Evolutionary conservation across 2,329 filamentous ascomycete genomes (phyloP).

Genomic region (Alternaria sp.): DNA sequence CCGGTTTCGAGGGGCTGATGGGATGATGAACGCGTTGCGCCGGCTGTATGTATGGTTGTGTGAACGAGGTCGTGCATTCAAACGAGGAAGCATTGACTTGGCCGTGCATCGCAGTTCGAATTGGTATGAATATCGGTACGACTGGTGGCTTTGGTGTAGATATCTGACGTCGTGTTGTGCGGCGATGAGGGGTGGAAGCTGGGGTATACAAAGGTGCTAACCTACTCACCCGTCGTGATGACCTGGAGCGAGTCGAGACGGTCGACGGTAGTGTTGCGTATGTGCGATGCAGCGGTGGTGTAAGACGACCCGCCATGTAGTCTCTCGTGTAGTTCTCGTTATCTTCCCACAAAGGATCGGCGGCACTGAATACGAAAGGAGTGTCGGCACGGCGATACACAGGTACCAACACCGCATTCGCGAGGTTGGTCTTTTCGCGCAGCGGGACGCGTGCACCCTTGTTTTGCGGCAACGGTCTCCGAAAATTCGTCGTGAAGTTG

Average conservation of each 20-base stretch:
- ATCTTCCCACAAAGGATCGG: background rate
- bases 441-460: background rate
- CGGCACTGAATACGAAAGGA: background rate
- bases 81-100: background rate
- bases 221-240: background rate
- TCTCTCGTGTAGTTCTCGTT: background rate
- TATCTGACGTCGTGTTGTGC: background rate
- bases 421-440: background rate
- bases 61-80: background rate
- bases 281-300: background rate
- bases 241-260: background rate
- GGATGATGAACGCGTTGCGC: background rate
- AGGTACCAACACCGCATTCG: background rate
- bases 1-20: background rate
- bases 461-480: background rate
- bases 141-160: background rate
- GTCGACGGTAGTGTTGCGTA: background rate
- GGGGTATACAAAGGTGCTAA: background rate
- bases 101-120: background rate
- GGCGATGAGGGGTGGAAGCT: background rate
- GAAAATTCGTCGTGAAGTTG: background rate
- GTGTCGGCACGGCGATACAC: background rate
- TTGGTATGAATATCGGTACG: background rate
- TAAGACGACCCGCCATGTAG: fast-evolving
- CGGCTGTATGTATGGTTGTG: background rate